phyloP scores from a whole-genome alignment of 2,329 filamentous ascomycete species.

The Atkinsonella texensis region DNA sequence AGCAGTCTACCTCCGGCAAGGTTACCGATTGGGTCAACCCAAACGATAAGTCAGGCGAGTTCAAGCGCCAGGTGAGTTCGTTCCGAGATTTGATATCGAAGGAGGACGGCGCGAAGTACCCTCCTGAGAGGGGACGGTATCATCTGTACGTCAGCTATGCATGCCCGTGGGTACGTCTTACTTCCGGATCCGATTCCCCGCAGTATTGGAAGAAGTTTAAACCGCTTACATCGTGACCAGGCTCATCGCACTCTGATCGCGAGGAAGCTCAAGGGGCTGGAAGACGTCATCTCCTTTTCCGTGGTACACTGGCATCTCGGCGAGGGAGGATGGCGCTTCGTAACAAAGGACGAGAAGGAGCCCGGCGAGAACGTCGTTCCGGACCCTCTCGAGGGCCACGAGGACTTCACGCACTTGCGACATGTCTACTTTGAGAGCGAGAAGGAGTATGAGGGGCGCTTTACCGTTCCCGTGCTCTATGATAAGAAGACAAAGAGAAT shows the following conservation, averaged over 20 bases:
- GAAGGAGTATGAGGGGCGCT: slow-evolving; percentile 61
- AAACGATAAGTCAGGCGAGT: slow-evolving; percentile 72
- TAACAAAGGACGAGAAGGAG: slow-evolving; percentile 45
- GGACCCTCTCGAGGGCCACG: slow-evolving; percentile 58
- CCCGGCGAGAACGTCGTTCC: slow-evolving; percentile 53
- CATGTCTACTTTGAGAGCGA: slow-evolving; percentile 71
- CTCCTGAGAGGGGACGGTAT: slow-evolving; percentile 79
- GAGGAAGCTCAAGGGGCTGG: slow-evolving; percentile 80
- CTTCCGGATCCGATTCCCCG: not conserved
- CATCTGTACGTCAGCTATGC: slow-evolving; percentile 93
- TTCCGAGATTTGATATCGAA: slow-evolving; percentile 74
- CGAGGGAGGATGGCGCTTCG: slow-evolving; percentile 69
- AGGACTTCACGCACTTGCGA: slow-evolving; percentile 55
- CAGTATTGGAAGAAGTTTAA: not conserved
- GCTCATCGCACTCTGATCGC: slow-evolving; percentile 81
- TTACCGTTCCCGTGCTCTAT: slow-evolving; percentile 80
- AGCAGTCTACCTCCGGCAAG: slow-evolving; percentile 6
- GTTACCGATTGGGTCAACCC: slow-evolving; percentile 75
- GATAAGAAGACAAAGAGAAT: slow-evolving; percentile 66
- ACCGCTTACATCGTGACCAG: slow-evolving; percentile 12
- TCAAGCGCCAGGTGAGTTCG: slow-evolving; percentile 74
- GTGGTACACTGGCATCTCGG: slow-evolving; percentile 88
- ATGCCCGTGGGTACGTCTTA: slow-evolving; percentile 64
- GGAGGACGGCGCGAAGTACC: slow-evolving; percentile 60
- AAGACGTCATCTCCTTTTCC: slow-evolving; percentile 68